These are phyloP conservation scores for Rhynchospora tenuis DNA, from an alignment of 176 grass and related monocot species.

Conservation along the genomic window DNA sequence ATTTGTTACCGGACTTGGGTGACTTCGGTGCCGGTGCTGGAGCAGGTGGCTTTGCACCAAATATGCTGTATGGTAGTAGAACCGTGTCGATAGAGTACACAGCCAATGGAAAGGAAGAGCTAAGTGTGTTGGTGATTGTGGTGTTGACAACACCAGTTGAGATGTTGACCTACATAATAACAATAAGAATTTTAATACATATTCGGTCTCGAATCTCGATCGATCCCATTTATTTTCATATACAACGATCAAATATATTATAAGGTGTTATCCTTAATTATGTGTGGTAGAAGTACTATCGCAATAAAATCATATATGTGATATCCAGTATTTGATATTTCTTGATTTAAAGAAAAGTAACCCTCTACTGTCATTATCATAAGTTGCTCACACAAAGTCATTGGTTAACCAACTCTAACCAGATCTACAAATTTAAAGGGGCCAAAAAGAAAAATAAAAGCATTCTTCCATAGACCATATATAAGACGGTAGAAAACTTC, in stretches of 20 bases:
- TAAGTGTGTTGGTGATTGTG: slow-evolving; percentile 28
- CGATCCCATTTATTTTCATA: too few species aligned
- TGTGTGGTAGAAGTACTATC: neutral
- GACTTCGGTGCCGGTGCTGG: slow-evolving; percentile 28
- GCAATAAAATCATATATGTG: neutral
- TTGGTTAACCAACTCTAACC: too few species aligned
- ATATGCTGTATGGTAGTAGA: slow-evolving; percentile 64
- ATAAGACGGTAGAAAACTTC: too few species aligned
- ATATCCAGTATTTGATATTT: too few species aligned
- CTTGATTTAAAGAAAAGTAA: too few species aligned
- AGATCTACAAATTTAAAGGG: too few species aligned
- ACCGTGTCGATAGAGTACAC: slow-evolving; percentile 63
- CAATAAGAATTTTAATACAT: neutral
- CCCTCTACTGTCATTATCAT: too few species aligned
- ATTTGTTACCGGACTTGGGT: slow-evolving; percentile 32
- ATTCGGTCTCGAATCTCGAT: too few species aligned
- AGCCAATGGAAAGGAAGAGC: slow-evolving; percentile 51
- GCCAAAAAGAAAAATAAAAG: too few species aligned
- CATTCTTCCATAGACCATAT: too few species aligned
- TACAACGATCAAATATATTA: neutral
- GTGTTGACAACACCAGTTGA: slow-evolving; percentile 65
- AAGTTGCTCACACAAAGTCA: too few species aligned
- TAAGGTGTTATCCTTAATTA: neutral
- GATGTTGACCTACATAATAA: slow-evolving; percentile 32
- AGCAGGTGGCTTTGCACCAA: slow-evolving; percentile 58